Evolutionary conservation across 805 yeast genomes (phyloP), one percentile per base, ranked within the genome.

Genomic region (Kurtzmaniella cleridarum): DNA sequence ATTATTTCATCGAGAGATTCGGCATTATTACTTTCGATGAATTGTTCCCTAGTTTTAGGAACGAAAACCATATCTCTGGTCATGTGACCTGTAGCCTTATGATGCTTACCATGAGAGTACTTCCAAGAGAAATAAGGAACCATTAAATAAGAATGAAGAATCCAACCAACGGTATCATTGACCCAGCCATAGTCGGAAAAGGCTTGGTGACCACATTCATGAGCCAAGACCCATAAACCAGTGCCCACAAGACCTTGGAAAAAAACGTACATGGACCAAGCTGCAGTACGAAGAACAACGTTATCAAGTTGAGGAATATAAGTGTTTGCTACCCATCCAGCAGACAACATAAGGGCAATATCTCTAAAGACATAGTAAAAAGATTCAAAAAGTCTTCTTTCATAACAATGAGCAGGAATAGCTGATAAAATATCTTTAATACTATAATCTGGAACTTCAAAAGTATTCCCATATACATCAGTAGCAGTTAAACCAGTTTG

Each of bases 101-200:
- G 95, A 67, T 86, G 95, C 73, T 83, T 85, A 40, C 86, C 78
- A 64, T 86, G 95, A 35, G 86, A 68, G 62, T 70, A 79, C 55
- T 85, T 82, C 95, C 95, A 86, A 7, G 93, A 82, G 60, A 85
- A 85, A 68, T 81, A 86, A 34, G 95, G 95, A 26, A 87, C 95
- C 53, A 84, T 59, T 51, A 84, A 66, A 55, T 75, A 78, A 14
- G 91, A 82, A 66, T 86, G 95, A 46, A 87, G 66, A 30, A 83
- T 59, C 95, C 95, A 86, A 34, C 95, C 95, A 33, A 81, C 83
- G 30, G 77, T 62, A 61, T 87, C 91, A 61, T 87, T 85, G 47
- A 84, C 79, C 66, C 71, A 62, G 30, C 78, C 79, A 55, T 79
- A 80, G 52, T 82, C 85, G 30, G 83, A 73, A 62, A 87, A 87